A percentile compares a stretch with the other conserved stretches of the same genome.
Conservation (phyloP, 345 rosid genomes). For the Mallotus nudiflorus region DNA sequence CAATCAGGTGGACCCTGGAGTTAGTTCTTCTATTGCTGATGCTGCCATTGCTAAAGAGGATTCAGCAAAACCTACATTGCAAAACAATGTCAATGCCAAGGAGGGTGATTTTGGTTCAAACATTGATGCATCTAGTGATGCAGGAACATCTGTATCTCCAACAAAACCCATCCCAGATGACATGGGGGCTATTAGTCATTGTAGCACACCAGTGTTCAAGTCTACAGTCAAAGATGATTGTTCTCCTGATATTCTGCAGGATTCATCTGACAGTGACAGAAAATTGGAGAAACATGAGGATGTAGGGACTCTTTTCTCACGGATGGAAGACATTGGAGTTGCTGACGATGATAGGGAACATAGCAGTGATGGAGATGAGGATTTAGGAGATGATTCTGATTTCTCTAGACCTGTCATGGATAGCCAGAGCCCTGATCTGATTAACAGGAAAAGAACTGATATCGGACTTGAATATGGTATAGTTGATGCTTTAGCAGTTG, state of each 20-base stretch:
- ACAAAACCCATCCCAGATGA: conserved; percentile 31
- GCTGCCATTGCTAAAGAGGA: conserved; percentile 32
- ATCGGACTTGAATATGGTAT: conserved; percentile 69
- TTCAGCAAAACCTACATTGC: conserved; percentile 26
- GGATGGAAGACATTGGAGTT: conserved; percentile 38
- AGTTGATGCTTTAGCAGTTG: conserved; percentile 88
- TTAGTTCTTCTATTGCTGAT: conserved; percentile 38
- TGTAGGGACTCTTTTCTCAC: conserved; percentile 30
- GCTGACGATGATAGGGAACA: conserved; percentile 39
- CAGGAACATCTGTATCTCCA: conserved; percentile 33
- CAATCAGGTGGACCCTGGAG: conserved; percentile 41
- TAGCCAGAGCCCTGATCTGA: conserved; percentile 40
- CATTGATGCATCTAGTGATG: conserved; percentile 26
- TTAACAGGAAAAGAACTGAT: conserved; percentile 48
- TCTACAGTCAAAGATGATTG: conserved; percentile 30
- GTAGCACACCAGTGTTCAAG: conserved; percentile 21
- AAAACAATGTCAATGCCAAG: conserved; percentile 40
- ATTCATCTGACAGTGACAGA: conserved; percentile 40
- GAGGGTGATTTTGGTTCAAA: conserved; percentile 25
- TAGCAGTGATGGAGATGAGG: conserved; percentile 37
- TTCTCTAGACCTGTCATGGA: conserved; percentile 37
- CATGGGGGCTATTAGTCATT: conserved; percentile 27
- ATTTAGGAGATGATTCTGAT: conserved; percentile 39
- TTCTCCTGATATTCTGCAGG: conserved; percentile 38
- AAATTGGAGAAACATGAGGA: conserved; percentile 33